Percentiles rank a stretch among this genome's conserved stretches.
Evolutionary conservation across 2,329 filamentous ascomycete genomes (phyloP).

Genomic region (Sporothrix inflata): DNA sequence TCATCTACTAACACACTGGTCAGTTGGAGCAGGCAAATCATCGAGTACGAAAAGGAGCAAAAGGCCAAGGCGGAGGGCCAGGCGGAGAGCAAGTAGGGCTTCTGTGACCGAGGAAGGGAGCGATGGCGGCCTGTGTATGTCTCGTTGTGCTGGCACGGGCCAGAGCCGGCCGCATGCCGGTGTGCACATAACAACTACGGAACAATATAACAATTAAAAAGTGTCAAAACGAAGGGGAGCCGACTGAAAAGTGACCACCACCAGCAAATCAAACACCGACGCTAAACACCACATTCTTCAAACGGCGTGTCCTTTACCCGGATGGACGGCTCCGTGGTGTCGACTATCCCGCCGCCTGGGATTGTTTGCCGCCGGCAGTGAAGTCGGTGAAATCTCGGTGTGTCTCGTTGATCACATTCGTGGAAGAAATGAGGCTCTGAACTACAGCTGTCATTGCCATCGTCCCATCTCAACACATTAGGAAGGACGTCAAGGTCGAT

Average conservation of each 20-base stretch:
- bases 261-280: not conserved
- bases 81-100: conserved; percentile 30
- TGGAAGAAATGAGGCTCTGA: not conserved
- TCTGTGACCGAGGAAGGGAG: not conserved
- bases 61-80: conserved; percentile 36
- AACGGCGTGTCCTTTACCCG: too few relatives aligned
- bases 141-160: not conserved
- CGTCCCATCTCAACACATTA: not conserved
- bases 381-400: not conserved
- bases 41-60: conserved; percentile 49
- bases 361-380: not conserved
- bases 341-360: too few relatives aligned
- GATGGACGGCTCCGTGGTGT: too few relatives aligned
- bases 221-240: not conserved
- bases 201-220: not conserved
- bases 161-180: not conserved
- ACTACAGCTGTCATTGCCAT: not conserved
- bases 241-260: not conserved
- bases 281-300: not conserved
- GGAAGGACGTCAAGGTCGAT: not conserved
- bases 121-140: not conserved
- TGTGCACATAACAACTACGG: conserved; percentile 1
- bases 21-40: conserved; percentile 53
- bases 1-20: conserved; percentile 12
- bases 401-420: not conserved